These are phyloP conservation scores for Nitzschia sp. DNA, from an alignment of 108 stramenopile species.

Conservation along the genomic window DNA sequence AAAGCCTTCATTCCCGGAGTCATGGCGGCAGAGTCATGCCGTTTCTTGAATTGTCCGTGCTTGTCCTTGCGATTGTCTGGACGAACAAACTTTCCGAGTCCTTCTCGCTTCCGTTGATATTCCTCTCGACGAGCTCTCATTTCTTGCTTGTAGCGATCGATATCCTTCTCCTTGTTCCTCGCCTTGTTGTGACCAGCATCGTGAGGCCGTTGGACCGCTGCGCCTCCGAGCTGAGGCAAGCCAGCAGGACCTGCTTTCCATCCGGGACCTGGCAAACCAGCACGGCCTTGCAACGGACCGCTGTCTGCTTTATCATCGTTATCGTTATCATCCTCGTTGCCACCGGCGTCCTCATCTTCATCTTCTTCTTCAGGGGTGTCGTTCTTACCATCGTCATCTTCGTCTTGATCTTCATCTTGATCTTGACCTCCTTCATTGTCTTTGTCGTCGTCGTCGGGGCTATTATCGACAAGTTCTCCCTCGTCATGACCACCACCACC, in stretches of 20 bases:
- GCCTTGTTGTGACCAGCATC: conserved; percentile 12
- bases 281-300: no score
- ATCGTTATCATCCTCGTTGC: conserved; percentile 3
- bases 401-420: conserved; percentile 4
- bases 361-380: background rate
- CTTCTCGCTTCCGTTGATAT: conserved; percentile 1
- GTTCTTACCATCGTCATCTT: background rate
- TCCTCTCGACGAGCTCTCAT: background rate
- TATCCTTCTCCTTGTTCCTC: conserved; percentile 8
- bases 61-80: background rate
- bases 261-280: background rate
- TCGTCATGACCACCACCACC: background rate
- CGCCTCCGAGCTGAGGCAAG: background rate
- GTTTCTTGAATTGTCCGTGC: background rate
- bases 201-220: background rate
- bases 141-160: conserved; percentile 21
- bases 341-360: conserved; percentile 1
- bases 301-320: background rate
- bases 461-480: background rate
- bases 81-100: background rate
- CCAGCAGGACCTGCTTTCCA: background rate
- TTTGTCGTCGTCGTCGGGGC: conserved; percentile 9
- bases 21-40: conserved; percentile 5
- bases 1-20: conserved; percentile 39
- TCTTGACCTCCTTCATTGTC: background rate